Base-by-base conservation (phyloP, 1,284 basidiomycete genomes). In the Grifola frondosa region DNA sequence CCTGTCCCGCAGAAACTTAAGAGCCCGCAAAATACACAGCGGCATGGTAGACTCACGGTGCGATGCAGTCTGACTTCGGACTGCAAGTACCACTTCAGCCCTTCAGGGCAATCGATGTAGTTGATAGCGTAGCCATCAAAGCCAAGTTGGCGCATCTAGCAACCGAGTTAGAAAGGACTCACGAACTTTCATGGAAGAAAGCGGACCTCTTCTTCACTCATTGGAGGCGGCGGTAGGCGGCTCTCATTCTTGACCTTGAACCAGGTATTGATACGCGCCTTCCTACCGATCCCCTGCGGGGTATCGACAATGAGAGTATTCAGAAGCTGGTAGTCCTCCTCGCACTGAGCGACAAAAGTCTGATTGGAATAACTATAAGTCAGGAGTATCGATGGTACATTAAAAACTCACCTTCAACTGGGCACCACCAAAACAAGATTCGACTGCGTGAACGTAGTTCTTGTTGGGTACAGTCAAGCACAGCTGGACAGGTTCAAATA, bases 121-220 rank as follows among this genome's bases (percentile, higher is more conserved):
- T 98, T 85, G 30, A 94, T 71, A 0, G 88, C 89, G 57, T 88
- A 96, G 1, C 84, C 83, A 49, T 95, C 84, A 55, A 99, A 93
- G 3, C 85, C 84, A 7, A 85, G 57, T 10, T 56, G 48, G 5
- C 52, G 53, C 52, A 97, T 65, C 88, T 94, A 54, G n/a, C 3
- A 41, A 32, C 24, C 4, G 42, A 7, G 21, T 52, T 31, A 52
- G 39, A 44, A 28, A 40, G 20, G 42, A 40, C 15, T 17, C 46
- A 19, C 19, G 30, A 21, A 24, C 22, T 22, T 9, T 7, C 22
- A 37, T 10, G n/a, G 11, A 25, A 25, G 11, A 15, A 43, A 15
- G 6, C 70, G 19, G 32, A 85, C 82, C 69, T 89, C 77, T 33
- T 84, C 76, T 8, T 43, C 51, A 13, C 57, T 62, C 73, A 86